These are phyloP conservation scores for Chamaenerion angustifolium DNA, from an alignment of 345 rosid species.

Conservation along the genomic window DNA sequence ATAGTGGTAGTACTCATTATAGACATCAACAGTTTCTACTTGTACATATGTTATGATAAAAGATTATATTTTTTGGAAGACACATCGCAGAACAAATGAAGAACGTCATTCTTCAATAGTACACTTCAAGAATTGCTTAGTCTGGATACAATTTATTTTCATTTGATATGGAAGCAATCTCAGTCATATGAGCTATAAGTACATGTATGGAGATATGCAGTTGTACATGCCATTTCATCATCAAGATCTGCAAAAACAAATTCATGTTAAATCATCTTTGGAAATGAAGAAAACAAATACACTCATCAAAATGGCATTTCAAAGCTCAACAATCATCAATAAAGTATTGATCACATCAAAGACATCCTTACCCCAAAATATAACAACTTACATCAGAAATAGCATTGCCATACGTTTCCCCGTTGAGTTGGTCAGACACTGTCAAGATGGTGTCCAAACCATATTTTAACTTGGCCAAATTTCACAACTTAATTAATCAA, in stretches of 20 bases:
- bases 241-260: constrained; percentile 93
- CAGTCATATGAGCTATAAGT: no score
- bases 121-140: no score
- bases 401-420: constrained; percentile 92
- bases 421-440: constrained; percentile 97
- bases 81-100: no score
- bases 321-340: background rate
- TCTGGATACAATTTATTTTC: no score
- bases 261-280: constrained; percentile 97
- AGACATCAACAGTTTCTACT: constrained; percentile 86
- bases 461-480: no score
- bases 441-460: constrained; percentile 26
- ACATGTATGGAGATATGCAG: constrained; percentile 99
- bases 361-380: constrained; percentile 39
- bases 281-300: constrained; percentile 7
- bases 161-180: no score
- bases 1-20: constrained; percentile 94
- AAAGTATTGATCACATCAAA: constrained; percentile 2
- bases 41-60: constrained; percentile 11
- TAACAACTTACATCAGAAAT: constrained; percentile 60
- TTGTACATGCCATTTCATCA: constrained; percentile 98
- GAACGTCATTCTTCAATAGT: no score
- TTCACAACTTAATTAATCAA: no score
- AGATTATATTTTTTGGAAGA: no score
- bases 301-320: constrained; percentile 4